Conservation (phyloP, 495 filamentous ascomycete species). For the Hypoxylon fuscum region DNA sequence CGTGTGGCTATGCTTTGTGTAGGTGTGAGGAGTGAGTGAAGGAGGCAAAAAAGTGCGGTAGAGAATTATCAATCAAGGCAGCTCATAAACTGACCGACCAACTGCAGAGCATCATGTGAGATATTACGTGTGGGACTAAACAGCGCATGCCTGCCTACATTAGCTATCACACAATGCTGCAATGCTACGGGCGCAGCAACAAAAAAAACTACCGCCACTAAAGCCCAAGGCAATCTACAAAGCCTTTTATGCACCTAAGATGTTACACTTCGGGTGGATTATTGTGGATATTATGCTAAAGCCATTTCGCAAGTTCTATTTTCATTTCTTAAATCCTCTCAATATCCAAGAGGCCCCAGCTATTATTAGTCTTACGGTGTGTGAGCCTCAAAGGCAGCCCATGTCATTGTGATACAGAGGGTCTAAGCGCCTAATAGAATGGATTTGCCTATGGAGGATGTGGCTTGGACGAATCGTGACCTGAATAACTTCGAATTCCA, state of each 20-base stretch:
- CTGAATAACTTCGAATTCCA: slow-evolving; percentile 5
- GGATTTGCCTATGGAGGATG: slow-evolving; percentile 24
- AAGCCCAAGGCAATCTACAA: neutral
- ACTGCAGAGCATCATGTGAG: slow-evolving; percentile 10
- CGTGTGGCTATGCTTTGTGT: neutral
- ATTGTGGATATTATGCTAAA: too few relatives aligned
- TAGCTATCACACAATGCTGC: neutral
- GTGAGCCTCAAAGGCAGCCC: too few relatives aligned
- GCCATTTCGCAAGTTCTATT: too few relatives aligned
- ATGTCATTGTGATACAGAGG: too few relatives aligned
- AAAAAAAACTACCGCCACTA: too few relatives aligned
- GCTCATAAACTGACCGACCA: too few relatives aligned
- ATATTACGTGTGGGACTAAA: slow-evolving; percentile 5
- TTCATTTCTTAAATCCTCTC: neutral
- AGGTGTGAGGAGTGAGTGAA: too few relatives aligned
- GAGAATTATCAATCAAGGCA: neutral
- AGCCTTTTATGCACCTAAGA: neutral
- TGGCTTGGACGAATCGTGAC: slow-evolving; percentile 11
- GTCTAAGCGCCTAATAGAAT: too few relatives aligned
- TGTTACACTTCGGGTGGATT: too few relatives aligned
- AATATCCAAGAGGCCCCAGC: neutral
- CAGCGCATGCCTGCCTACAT: neutral
- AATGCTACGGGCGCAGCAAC: too few relatives aligned
- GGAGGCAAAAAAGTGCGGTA: neutral
- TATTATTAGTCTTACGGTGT: too few relatives aligned